phyloP scores from a whole-genome alignment of 1,284 basidiomycete species.

The Athelia psychrophila region DNA sequence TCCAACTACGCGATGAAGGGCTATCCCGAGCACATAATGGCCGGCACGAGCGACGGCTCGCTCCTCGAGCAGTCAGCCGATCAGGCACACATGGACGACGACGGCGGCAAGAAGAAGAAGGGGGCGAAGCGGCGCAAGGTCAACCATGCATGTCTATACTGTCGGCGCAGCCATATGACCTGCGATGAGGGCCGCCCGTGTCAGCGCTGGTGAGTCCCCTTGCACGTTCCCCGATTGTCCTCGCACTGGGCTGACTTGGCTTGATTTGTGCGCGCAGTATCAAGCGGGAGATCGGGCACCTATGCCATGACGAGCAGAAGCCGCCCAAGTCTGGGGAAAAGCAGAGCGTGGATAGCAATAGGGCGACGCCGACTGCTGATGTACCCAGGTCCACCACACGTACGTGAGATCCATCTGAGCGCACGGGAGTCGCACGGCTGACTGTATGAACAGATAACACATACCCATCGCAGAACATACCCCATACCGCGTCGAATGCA shows the following conservation, averaged over 20 bases:
- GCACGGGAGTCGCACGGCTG: not conserved
- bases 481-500: conserved; percentile 31
- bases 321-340: conserved; percentile 47
- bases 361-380: conserved; percentile 29
- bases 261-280: conserved; percentile 58
- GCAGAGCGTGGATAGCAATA: conserved; percentile 17
- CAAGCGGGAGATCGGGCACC: conserved; percentile 88
- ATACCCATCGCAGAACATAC: not conserved
- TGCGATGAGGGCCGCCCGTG: conserved; percentile 89
- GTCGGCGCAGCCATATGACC: conserved; percentile 91
- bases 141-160: conserved; percentile 92
- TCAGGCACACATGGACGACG: conserved; percentile 20
- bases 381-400: conserved; percentile 13
- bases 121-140: conserved; percentile 73
- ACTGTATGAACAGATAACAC: not conserved
- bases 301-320: conserved; percentile 85
- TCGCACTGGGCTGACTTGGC: conserved; percentile 3
- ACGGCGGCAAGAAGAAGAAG: conserved; percentile 47
- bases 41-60: not conserved
- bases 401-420: conserved; percentile 6
- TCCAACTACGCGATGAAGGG: not conserved
- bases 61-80: not conserved
- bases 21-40: not conserved
- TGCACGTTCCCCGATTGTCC: conserved; percentile 5
- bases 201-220: conserved; percentile 75